Conservation (phyloP, 148 eudicot species). For the Tetragonia tetragonoides region DNA sequence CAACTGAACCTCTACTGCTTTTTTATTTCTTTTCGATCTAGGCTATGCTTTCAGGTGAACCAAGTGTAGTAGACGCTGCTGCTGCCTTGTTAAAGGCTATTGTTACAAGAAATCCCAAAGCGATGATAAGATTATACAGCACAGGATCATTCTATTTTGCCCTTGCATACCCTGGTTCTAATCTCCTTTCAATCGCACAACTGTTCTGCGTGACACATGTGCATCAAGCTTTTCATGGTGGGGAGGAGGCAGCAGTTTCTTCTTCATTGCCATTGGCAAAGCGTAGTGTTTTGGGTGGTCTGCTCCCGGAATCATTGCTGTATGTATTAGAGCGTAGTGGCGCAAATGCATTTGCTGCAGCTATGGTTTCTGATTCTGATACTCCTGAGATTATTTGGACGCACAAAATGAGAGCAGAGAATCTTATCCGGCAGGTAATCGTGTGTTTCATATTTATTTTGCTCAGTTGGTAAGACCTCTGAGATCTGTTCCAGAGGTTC, state of each 20-base stretch:
- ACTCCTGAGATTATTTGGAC: slow-evolving; percentile 99
- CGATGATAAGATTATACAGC: slow-evolving; percentile 88
- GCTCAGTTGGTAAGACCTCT: no score
- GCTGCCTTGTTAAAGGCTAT: slow-evolving; percentile 89
- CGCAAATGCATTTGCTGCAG: slow-evolving; percentile 92
- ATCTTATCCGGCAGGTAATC: slow-evolving; percentile 90
- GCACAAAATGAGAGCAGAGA: slow-evolving; percentile 98
- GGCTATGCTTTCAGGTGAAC: slow-evolving; percentile 98
- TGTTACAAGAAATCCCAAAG: slow-evolving; percentile 95
- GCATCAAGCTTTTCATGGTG: slow-evolving; percentile 99
- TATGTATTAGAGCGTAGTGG: slow-evolving; percentile 98
- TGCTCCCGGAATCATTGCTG: slow-evolving; percentile 90
- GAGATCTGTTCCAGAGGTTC: no score
- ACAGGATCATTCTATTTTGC: slow-evolving; percentile 98
- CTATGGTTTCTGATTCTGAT: slow-evolving; percentile 99
- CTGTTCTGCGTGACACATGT: slow-evolving; percentile 89
- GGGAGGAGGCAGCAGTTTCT: slow-evolving; percentile 99
- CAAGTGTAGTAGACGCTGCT: slow-evolving; percentile 85
- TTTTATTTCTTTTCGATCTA: slow-evolving; percentile 22
- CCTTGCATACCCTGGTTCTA: slow-evolving; percentile 97
- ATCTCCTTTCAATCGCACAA: slow-evolving; percentile 84
- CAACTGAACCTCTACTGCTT: not conserved
- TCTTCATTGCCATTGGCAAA: slow-evolving; percentile 95
- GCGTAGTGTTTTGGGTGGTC: slow-evolving; percentile 97
- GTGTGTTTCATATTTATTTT: slow-evolving; percentile 10